Evolutionary conservation across 2,329 filamentous ascomycete genomes (phyloP).

Genomic region (Sphaerulina populicola): DNA sequence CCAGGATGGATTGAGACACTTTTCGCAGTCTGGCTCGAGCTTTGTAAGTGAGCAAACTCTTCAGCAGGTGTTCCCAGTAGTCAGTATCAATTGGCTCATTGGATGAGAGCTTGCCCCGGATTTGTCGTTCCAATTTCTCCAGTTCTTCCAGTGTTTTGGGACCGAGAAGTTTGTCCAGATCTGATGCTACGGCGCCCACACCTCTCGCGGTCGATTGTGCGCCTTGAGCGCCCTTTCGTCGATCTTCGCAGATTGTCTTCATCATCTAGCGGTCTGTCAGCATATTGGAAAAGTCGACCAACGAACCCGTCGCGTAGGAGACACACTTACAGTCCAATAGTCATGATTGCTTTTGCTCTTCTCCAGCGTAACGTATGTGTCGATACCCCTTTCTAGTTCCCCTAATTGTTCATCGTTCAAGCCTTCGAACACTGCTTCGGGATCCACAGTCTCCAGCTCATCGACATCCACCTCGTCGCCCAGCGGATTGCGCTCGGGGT

Average conservation of each 20-base stretch:
- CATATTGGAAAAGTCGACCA: slow-evolving; percentile 8
- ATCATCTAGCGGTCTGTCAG: slow-evolving; percentile 52
- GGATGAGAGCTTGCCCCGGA: slow-evolving; percentile 73
- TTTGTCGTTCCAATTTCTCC: slow-evolving; percentile 77
- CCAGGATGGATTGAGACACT: slow-evolving; percentile 67
- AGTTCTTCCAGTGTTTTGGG: slow-evolving; percentile 82
- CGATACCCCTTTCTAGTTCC: slow-evolving; percentile 76
- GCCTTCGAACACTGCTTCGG: slow-evolving; percentile 69
- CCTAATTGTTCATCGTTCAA: slow-evolving; percentile 58
- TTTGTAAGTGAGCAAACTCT: slow-evolving; percentile 81
- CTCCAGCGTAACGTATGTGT: slow-evolving; percentile 71
- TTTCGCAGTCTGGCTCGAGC: slow-evolving; percentile 74
- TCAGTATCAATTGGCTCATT: slow-evolving; percentile 92
- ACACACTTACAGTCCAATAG: slow-evolving; percentile 64
- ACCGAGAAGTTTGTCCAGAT: slow-evolving; percentile 78
- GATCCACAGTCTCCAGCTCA: slow-evolving; percentile 67
- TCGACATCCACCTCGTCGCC: slow-evolving; percentile 74
- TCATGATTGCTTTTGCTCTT: slow-evolving; percentile 67
- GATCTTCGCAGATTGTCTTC: slow-evolving; percentile 71
- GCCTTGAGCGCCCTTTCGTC: slow-evolving; percentile 57
- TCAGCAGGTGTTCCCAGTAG: slow-evolving; percentile 91
- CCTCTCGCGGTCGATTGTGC: slow-evolving; percentile 56
- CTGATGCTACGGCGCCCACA: slow-evolving; percentile 70
- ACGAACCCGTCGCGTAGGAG: slow-evolving; percentile 1
- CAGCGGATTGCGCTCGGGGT: slow-evolving; percentile 66